These are phyloP conservation scores for Zangia roseola DNA, from an alignment of 768 basidiomycete genomes.

Conservation along the genomic window DNA sequence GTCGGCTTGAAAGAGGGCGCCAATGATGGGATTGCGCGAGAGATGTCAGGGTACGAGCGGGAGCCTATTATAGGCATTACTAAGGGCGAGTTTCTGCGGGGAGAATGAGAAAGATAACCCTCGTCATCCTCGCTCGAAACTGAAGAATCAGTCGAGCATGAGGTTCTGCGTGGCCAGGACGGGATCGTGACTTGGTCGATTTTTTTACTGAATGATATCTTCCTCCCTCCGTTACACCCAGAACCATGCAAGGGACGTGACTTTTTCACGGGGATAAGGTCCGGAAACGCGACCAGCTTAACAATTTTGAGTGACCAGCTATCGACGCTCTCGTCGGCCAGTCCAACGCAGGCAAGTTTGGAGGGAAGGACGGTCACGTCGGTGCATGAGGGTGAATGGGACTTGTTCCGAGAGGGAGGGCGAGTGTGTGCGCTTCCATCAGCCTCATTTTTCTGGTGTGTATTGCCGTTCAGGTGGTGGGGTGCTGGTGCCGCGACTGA, in stretches of 20 bases:
- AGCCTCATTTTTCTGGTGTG: conserved; percentile 2
- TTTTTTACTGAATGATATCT: conserved; percentile 8
- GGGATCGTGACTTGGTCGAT: conserved; percentile 16
- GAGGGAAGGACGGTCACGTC: conserved; percentile 65
- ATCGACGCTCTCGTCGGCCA: conserved; percentile 65
- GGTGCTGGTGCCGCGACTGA: conserved; percentile 10
- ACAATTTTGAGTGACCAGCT: conserved; percentile 77
- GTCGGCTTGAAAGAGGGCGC: conserved; percentile 36
- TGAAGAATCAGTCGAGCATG: conserved; percentile 27
- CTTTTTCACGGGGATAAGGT: conserved; percentile 50
- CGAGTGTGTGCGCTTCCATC: conserved; percentile 6
- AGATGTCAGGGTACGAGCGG: conserved; percentile 44
- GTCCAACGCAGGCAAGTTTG: conserved; percentile 74
- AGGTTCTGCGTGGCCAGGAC: conserved; percentile 20
- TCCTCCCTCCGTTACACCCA: not conserved
- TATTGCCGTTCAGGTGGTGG: conserved; percentile 2
- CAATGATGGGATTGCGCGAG: conserved; percentile 27
- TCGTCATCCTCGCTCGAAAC: conserved; percentile 40
- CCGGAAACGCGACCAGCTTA: conserved; percentile 74
- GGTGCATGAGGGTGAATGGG: conserved; percentile 53
- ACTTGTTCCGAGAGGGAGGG: conserved; percentile 36
- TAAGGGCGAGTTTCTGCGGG: conserved; percentile 37
- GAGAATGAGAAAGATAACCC: conserved; percentile 63
- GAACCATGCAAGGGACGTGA: conserved; percentile 6
- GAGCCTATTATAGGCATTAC: conserved; percentile 36